Conservation (phyloP, 2,329 filamentous ascomycete genomes). For the Cryphonectria radicalis region DNA sequence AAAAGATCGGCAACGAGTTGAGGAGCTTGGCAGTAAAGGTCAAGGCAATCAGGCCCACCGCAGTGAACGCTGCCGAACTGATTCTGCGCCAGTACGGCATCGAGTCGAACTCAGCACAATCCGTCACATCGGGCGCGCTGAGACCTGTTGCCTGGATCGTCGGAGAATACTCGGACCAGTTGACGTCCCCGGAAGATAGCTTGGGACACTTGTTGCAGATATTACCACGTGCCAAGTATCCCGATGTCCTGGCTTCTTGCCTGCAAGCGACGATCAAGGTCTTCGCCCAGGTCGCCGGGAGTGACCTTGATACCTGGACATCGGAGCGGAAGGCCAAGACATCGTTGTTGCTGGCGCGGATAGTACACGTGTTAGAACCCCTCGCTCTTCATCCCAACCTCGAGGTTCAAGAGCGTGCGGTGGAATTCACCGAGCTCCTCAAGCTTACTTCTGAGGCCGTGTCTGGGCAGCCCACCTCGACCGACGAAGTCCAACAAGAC, state of each 20-base stretch:
- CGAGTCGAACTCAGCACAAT: slow-evolving; percentile 58
- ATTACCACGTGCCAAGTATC: slow-evolving; percentile 58
- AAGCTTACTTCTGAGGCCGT: slow-evolving; percentile 84
- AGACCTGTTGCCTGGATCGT: slow-evolving; percentile 82
- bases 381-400: slow-evolving; percentile 81
- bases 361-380: slow-evolving; percentile 81
- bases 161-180: slow-evolving; percentile 81
- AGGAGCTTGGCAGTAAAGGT: slow-evolving; percentile 93
- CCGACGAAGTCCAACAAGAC: slow-evolving; percentile 60
- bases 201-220: slow-evolving; percentile 75
- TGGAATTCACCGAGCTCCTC: slow-evolving; percentile 89
- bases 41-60: slow-evolving; percentile 76
- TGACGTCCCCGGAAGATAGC: slow-evolving; percentile 71
- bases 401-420: slow-evolving; percentile 92
- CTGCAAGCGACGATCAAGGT: slow-evolving; percentile 87
- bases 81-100: slow-evolving; percentile 64
- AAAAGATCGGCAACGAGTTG: slow-evolving; percentile 80
- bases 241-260: slow-evolving; percentile 75
- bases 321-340: slow-evolving; percentile 73
- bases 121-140: slow-evolving; percentile 67
- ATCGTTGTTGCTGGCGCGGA: slow-evolving; percentile 77
- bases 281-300: slow-evolving; percentile 72
- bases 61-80: slow-evolving; percentile 81
- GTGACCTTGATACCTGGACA: slow-evolving; percentile 71
- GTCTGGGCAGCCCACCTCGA: slow-evolving; percentile 65